Conservation (phyloP, 2,329 filamentous ascomycete genomes). For the Clonostachys solani region DNA sequence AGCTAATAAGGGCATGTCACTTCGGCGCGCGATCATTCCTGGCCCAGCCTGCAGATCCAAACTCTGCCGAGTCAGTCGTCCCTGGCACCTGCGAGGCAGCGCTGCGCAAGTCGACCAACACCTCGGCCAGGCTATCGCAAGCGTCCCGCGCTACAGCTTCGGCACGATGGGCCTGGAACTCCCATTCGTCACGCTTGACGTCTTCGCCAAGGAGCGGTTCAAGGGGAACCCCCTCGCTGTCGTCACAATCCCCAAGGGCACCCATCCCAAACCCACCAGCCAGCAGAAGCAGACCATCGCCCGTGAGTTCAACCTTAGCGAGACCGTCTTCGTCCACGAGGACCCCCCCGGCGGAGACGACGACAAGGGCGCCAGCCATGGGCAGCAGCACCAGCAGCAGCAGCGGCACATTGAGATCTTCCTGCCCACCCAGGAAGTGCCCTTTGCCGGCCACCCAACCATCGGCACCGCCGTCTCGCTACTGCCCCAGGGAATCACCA, state of each 20-base stretch:
- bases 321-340: conserved; percentile 59
- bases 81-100: no score
- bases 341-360: conserved; percentile 16
- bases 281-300: conserved; percentile 54
- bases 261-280: conserved; percentile 35
- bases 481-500: conserved; percentile 28
- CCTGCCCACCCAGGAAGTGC: conserved; percentile 46
- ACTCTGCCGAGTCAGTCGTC: no score
- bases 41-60: no score
- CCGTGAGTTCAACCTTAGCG: conserved; percentile 59
- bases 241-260: conserved; percentile 41
- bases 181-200: conserved; percentile 49
- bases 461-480: conserved; percentile 51
- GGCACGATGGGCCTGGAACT: conserved; percentile 20
- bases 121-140: no score
- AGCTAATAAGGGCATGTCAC: no score
- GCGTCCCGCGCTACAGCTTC: not conserved
- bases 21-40: no score
- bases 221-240: conserved; percentile 59
- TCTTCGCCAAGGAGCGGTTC: conserved; percentile 49
- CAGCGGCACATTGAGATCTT: conserved; percentile 54
- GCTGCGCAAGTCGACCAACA: no score
- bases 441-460: conserved; percentile 60
- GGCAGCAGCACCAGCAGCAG: conserved; percentile 17
- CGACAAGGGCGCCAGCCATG: conserved; percentile 1